A percentile compares a stretch with the other conserved stretches of the same genome.
These are phyloP conservation scores for Zelonia costaricensis DNA, from an alignment of 208 protist species.

Conservation along the genomic window DNA sequence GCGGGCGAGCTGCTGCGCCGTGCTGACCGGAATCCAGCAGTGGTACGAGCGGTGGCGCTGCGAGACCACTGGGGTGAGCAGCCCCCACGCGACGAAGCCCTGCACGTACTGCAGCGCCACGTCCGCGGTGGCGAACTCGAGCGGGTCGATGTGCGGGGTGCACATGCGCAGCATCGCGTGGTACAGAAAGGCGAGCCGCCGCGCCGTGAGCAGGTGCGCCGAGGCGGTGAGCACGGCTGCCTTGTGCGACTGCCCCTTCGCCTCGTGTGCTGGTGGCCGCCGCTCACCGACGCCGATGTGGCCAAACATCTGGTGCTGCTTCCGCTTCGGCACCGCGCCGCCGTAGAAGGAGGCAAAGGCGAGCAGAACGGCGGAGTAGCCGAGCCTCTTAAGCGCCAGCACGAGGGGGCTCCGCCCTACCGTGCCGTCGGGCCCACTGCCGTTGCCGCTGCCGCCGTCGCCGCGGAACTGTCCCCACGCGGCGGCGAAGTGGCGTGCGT, in stretches of 20 bases:
- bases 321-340: conserved; percentile 66
- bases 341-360: conserved; percentile 81
- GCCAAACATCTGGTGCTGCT: conserved; percentile 64
- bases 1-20: conserved; percentile 57
- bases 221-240: conserved; percentile 67
- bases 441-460: conserved; percentile 6
- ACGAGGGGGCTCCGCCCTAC: conserved; percentile 40
- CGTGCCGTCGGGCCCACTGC: not conserved
- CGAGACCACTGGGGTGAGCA: conserved; percentile 49
- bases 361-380: conserved; percentile 76
- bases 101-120: conserved; percentile 66
- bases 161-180: conserved; percentile 67
- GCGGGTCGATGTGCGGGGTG: conserved; percentile 58
- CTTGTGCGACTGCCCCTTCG: conserved; percentile 71
- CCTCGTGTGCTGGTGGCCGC: conserved; percentile 2
- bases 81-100: conserved; percentile 72
- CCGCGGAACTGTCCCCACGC: conserved; percentile 47
- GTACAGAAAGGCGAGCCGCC: conserved; percentile 65
- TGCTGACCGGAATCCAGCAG: conserved; percentile 82
- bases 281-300: conserved; percentile 8
- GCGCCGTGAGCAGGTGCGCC: conserved; percentile 47
- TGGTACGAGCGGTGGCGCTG: conserved; percentile 49
- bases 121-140: conserved; percentile 64
- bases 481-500: conserved; percentile 63
- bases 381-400: conserved; percentile 52